A percentile compares a stretch with the other conserved stretches of the same genome.
Evolutionary conservation across 1,284 basidiomycete species (phyloP).

Genomic region (Irpex sp.): DNA sequence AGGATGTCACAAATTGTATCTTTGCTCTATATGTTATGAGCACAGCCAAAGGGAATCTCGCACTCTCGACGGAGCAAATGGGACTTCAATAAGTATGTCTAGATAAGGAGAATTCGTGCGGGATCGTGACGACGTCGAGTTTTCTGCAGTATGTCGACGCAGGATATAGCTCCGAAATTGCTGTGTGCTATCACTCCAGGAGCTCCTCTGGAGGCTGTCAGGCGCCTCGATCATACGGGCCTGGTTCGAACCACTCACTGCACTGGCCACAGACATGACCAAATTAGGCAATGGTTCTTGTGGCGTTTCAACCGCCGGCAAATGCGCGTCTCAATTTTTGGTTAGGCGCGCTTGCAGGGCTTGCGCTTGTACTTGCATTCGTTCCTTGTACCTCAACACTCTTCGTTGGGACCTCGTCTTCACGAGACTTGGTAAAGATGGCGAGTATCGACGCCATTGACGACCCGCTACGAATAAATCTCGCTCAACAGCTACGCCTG

Average conservation of each 20-base stretch:
- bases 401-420: neutral
- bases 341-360: neutral
- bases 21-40: no score
- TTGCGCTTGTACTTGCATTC: neutral
- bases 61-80: no score
- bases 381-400: neutral
- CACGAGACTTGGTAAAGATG: neutral
- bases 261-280: neutral
- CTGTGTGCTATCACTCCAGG: neutral
- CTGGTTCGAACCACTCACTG: no score
- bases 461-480: conserved; percentile 50
- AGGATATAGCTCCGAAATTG: neutral
- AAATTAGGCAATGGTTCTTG: neutral
- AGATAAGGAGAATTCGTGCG: neutral
- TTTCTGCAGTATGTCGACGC: no score
- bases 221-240: no score
- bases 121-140: no score
- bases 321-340: neutral
- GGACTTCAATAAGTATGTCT: no score
- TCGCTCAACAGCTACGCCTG: conserved; percentile 43
- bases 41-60: no score
- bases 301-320: conserved; percentile 1
- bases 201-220: no score
- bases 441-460: conserved; percentile 7
- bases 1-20: no score